Base-by-base conservation (phyloP, 495 filamentous ascomycete genomes). In the Talaromyces stipitatus region DNA sequence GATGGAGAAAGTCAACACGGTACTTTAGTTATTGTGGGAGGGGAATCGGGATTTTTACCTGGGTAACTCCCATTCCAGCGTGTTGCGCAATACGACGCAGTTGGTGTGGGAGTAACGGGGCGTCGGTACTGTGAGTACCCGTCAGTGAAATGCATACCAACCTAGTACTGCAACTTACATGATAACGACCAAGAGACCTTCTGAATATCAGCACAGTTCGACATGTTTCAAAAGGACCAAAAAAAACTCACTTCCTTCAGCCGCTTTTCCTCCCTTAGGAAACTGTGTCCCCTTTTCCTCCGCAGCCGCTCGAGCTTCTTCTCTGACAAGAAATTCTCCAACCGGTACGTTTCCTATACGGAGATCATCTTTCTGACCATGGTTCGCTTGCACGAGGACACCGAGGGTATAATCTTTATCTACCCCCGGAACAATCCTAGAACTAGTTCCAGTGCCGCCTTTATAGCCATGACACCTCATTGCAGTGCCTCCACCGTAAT, bases 381-480 rank as follows among this genome's bases (percentile, higher is more conserved):
- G 16, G 12, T 52, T 52, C 22, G 50, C 50, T 20, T 52, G 50
- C 9, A 52, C 50, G 16, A 52, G 29, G 8, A 52, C 50, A 9
- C 50, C 50, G n/a, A 52, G 26, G 9, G 50, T 52, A 14, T 29
- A 52, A 20, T 29, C 29, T 26, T 52, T 32, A 22, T 52, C 50
- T 1, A 18, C 50, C 10, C 50, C 50, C 2, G 50, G 27, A 11
- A 52, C 27, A 3, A 52, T 52, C 22, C 50, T 18, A 12, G 50
- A 52, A 24, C 26, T 29, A 20, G 50, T 52, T 7, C 50, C 50
- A 10, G 50, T 52, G 9, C 50, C 50, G 8, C 50, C 50, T 52
- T 52, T 52, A 14, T 52, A 52, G 26, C 50, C 50, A 32, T 52
- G 50, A 23, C 50, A 52, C 23, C 50, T 29, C 50, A 52, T 52